A percentile compares a stretch with the other conserved stretches of the same genome.
Evolutionary conservation across 225 moss, liverwort and hornwort genomes (phyloP).

Genomic region (Bryum argenteum): DNA sequence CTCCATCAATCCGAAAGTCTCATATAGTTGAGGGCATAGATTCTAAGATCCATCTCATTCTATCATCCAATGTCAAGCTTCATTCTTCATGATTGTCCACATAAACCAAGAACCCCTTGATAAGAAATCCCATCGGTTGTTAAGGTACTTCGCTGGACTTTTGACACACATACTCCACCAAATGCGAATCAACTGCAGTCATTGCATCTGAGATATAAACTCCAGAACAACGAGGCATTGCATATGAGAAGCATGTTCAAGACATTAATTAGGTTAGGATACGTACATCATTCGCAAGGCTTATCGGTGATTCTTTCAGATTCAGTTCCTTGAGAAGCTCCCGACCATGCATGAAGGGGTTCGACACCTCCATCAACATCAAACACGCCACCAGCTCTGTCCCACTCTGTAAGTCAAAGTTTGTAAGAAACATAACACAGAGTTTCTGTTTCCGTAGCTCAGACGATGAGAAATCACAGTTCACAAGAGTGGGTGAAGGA

Average conservation of each 20-base stretch:
- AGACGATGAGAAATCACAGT: slow-evolving; percentile 8
- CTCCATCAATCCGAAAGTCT: slow-evolving; percentile 1
- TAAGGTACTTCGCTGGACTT: background rate
- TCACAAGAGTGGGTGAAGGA: slow-evolving; percentile 1
- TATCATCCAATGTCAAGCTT: slow-evolving; percentile 5
- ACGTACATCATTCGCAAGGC: slow-evolving; percentile 76
- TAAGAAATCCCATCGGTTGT: background rate
- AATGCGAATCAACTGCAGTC: background rate
- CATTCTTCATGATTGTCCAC: background rate
- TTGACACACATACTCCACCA: background rate
- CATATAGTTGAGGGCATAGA: background rate
- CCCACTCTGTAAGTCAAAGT: slow-evolving; percentile 60
- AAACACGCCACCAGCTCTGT: slow-evolving; percentile 94
- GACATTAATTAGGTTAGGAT: background rate
- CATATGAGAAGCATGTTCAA: slow-evolving; percentile 19
- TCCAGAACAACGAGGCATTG: slow-evolving; percentile 22
- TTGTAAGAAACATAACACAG: background rate
- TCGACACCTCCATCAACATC: slow-evolving; percentile 95
- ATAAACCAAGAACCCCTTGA: background rate
- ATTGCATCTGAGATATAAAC: slow-evolving; percentile 11
- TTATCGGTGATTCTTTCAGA: slow-evolving; percentile 65
- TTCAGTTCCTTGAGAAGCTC: slow-evolving; percentile 86
- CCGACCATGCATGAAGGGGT: slow-evolving; percentile 97
- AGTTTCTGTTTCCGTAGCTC: background rate
- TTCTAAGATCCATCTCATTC: background rate